Percentiles rank a stretch among this genome's conserved stretches.
Evolutionary conservation across 805 yeast species (phyloP).

Genomic region (Candida glaebosa): DNA sequence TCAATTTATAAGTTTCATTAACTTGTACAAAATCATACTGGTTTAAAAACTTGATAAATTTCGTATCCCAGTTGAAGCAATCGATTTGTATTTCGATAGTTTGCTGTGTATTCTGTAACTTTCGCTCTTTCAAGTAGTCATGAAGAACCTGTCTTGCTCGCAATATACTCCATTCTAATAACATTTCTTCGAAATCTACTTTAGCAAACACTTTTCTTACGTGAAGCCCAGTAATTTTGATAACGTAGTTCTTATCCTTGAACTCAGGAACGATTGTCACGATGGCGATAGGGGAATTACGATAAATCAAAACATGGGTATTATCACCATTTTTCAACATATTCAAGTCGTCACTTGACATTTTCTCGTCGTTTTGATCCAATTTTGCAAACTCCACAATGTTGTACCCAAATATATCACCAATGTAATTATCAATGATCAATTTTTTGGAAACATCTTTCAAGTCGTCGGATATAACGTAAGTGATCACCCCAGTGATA

Average conservation of each 20-base stretch:
- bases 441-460: constrained; percentile 31
- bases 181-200: constrained; percentile 61
- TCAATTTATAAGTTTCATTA: constrained; percentile 20
- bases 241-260: constrained; percentile 42
- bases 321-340: constrained; percentile 40
- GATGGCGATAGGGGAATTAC: constrained; percentile 71
- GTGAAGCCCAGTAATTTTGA: constrained; percentile 56
- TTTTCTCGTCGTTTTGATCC: constrained; percentile 15
- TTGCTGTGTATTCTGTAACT: constrained; percentile 22
- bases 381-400: constrained; percentile 44
- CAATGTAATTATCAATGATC: constrained; percentile 19
- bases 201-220: constrained; percentile 65
- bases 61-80: constrained; percentile 49
- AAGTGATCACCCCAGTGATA: constrained; percentile 37
- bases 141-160: constrained; percentile 43
- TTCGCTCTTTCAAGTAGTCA: constrained; percentile 24
- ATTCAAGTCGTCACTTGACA: constrained; percentile 13
- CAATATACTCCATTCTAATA: constrained; percentile 57
- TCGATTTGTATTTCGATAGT: constrained; percentile 43
- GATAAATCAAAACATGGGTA: constrained; percentile 56
- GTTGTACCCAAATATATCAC: constrained; percentile 48
- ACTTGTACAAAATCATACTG: constrained; percentile 43
- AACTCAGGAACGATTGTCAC: constrained; percentile 43
- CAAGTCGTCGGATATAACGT: constrained; percentile 46
- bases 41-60: constrained; percentile 32